Conservation (phyloP, 106 monocot genomes). For the Narthecium ossifragum region DNA sequence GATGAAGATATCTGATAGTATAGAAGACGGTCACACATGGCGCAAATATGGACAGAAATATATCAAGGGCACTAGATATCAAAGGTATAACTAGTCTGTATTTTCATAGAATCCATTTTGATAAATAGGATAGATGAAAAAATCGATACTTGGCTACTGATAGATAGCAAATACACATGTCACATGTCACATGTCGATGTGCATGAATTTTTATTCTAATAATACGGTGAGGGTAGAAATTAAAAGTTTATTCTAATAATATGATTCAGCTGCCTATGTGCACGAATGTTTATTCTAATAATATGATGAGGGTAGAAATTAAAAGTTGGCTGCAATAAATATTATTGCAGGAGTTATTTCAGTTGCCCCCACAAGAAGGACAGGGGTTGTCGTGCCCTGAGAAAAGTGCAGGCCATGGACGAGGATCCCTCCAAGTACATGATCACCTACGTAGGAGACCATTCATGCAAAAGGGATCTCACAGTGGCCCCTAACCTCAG, state of each 20-base stretch:
- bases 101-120: too few relatives aligned
- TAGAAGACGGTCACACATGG: conserved; percentile 19
- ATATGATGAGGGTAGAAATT: too few relatives aligned
- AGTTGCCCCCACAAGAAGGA: conserved; percentile 7
- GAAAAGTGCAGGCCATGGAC: conserved; percentile 15
- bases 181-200: too few relatives aligned
- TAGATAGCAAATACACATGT: too few relatives aligned
- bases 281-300: too few relatives aligned
- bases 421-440: conserved; percentile 9
- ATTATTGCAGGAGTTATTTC: conserved; percentile 26
- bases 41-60: conserved; percentile 27
- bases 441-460: conserved; percentile 20
- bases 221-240: too few relatives aligned
- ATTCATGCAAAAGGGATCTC: conserved; percentile 17
- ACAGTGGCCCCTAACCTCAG: background rate
- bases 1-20: background rate
- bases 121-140: too few relatives aligned
- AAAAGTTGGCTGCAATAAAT: too few relatives aligned
- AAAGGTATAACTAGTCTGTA: conserved; percentile 11
- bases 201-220: too few relatives aligned
- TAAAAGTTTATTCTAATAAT: too few relatives aligned
- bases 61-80: conserved; percentile 12
- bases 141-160: too few relatives aligned
- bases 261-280: too few relatives aligned
- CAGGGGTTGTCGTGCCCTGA: conserved; percentile 3